These are phyloP conservation scores for Aegilops tauschii DNA, from an alignment of 176 grass and related monocot species.

Conservation along the genomic window DNA sequence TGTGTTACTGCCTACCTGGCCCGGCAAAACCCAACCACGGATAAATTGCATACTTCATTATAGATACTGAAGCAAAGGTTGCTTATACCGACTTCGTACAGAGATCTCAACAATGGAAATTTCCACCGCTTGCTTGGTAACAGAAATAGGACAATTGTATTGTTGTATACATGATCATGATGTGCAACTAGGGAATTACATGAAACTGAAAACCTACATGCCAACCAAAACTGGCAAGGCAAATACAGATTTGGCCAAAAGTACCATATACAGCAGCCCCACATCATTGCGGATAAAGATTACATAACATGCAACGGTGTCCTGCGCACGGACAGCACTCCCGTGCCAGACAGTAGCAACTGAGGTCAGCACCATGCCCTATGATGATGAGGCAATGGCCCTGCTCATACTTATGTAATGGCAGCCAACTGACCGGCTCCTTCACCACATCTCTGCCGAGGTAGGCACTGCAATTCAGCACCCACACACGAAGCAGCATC, in stretches of 20 bases:
- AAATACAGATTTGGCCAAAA: constrained; percentile 11
- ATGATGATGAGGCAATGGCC: constrained; percentile 5
- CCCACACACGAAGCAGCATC: constrained; percentile 62
- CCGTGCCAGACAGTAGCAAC: background rate
- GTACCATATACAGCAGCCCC: background rate
- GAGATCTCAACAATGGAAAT: background rate
- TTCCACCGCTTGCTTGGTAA: background rate
- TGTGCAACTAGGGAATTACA: constrained; percentile 12
- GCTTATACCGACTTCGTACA: background rate
- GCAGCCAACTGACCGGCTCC: background rate
- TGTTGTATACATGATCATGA: constrained; percentile 15
- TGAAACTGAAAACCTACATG: constrained; percentile 23
- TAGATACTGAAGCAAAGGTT: background rate
- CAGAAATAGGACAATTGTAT: background rate
- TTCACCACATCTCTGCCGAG: constrained; percentile 36
- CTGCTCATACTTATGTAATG: constrained; percentile 10
- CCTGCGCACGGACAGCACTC: background rate
- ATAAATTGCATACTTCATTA: background rate
- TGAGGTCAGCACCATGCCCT: constrained; percentile 14
- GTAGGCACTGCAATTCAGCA: constrained; percentile 70
- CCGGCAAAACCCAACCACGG: background rate
- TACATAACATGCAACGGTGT: background rate
- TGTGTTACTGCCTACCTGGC: background rate
- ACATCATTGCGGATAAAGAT: background rate
- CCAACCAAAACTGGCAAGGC: constrained; percentile 42